Base-by-base conservation (phyloP, 2,329 filamentous ascomycete genomes). In the Trichoderma sp. region DNA sequence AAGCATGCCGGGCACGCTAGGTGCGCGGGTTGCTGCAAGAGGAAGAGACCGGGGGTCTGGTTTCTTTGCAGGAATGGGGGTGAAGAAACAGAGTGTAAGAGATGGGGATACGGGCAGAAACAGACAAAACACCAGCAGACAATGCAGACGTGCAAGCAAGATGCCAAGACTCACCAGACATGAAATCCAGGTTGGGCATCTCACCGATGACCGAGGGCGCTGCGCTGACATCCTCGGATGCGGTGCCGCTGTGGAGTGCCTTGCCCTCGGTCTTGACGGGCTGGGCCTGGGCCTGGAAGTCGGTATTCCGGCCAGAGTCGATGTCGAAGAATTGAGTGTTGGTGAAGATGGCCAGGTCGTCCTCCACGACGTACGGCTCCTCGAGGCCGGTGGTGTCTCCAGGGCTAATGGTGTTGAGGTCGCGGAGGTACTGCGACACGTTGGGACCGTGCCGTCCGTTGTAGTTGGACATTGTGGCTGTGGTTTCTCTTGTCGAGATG, bases 361-460 rank as follows among this genome's bases (percentile, higher is more conserved):
- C 87, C 71, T 91, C 88, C 68, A 90, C 80, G 71, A 84, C 84
- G 76, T 88, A 84, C 59, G 82, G 78, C 62, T 90, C 86, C 67
- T 88, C 83, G 62, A 76, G 74, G 30, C 84, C 75, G 26, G 81
- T 72, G 65, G 70, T 71, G 60, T 82, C 84, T 67, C 89, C 82
- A 62, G 90, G 85, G 71, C 88, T 86, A 67, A 89, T 81, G 67
- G 88, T 86, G 81, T 97, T 97, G 72, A 97, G 83, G 71, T 93
- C 90, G 73, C 91, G 90, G 70, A 97, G 84, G 80, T 95, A 96
- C 74, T 93, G 90, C 74, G 92, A 93, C 79, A 97, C 91, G 77
- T 96, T 96, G 74, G 91, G 90, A 72, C 86, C 90, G 74, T 90
- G 88, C 68, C 92, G 90, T 74, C 88, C 89, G 78, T 85, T 88